phyloP scores from a whole-genome alignment of 805 yeast genomes.

The Metschnikowia dekortorum region DNA sequence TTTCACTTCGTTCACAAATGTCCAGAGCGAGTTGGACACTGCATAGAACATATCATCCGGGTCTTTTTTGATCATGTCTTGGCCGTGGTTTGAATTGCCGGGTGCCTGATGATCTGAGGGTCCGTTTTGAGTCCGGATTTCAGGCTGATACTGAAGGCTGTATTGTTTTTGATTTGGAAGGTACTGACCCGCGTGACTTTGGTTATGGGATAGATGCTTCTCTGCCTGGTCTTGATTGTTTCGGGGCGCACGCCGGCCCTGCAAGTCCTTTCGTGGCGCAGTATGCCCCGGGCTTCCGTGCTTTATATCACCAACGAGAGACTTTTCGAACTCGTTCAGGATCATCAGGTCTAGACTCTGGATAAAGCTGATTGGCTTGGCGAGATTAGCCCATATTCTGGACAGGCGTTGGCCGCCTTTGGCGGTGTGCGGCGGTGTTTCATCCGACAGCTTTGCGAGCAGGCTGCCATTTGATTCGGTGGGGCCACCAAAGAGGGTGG shows the following conservation, averaged over 20 bases:
- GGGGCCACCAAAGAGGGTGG: not conserved
- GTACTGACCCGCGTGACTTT: not conserved
- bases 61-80: not conserved
- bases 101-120: not conserved
- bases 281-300: not conserved
- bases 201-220: not conserved
- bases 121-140: not conserved
- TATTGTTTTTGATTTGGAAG: not conserved
- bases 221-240: not conserved
- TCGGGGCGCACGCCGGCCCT: not conserved
- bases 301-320: conserved; percentile 6
- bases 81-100: not conserved
- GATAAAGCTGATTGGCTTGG: conserved; percentile 56
- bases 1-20: conserved; percentile 41
- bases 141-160: not conserved
- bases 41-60: conserved; percentile 38
- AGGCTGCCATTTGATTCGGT: not conserved
- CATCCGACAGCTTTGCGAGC: not conserved
- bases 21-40: conserved; percentile 40
- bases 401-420: conserved; percentile 5
- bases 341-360: conserved; percentile 66
- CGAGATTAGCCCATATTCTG: conserved; percentile 23
- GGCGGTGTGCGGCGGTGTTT: not conserved
- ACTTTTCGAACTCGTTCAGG: conserved; percentile 56
- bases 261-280: not conserved